Evolutionary conservation across 2,329 filamentous ascomycete genomes (phyloP), one percentile per base, ranked within the genome.

Genomic region (Fusarium sp.): DNA sequence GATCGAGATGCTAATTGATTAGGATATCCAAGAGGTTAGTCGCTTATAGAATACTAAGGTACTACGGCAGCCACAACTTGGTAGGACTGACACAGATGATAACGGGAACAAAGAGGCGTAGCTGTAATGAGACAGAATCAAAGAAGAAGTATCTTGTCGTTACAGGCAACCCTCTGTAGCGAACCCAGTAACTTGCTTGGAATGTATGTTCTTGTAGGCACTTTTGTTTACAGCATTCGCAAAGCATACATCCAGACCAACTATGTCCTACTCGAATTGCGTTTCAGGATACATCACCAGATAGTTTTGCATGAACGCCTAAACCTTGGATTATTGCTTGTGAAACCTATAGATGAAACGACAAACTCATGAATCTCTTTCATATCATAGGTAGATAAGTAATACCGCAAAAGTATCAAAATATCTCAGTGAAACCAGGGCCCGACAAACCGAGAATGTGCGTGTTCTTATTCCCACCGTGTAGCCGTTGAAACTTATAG

Each of bases 291-390:
- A 40, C 44, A 60, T 44, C 37, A 60, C 35, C 43, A 30, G 44
- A 32, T 37, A 39, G n/a, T 43, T 35, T 32, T 46, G 63, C 56
- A 69, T 62, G 32, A 63, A 58, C 28, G 28, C 15, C 26, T 47
- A 35, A 49, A 45, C 40, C 41, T 54, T 52, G 45, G 51, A 35
- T 39, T 48, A 35, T 51, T 56, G 48, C 44, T 53, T 56, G 50
- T 62, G 65, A 68, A 69, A 67, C 65, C 47, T 35, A 44, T 32
- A 39, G 56, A 47, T 61, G 61, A 68, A 68, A 68, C 65, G 44
- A 7, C 13, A 53, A 62, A 48, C 43, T 46, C 17, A 32, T 40
- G 28, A 44, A 13, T 28, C 17, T 48, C 43, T 32, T 30, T 56
- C 32, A 10, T 30, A 35, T 46, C 39, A 43, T 43, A 30, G n/a